Conservation (phyloP, 2,329 filamentous ascomycete genomes). For the Didymella arachidicola region DNA sequence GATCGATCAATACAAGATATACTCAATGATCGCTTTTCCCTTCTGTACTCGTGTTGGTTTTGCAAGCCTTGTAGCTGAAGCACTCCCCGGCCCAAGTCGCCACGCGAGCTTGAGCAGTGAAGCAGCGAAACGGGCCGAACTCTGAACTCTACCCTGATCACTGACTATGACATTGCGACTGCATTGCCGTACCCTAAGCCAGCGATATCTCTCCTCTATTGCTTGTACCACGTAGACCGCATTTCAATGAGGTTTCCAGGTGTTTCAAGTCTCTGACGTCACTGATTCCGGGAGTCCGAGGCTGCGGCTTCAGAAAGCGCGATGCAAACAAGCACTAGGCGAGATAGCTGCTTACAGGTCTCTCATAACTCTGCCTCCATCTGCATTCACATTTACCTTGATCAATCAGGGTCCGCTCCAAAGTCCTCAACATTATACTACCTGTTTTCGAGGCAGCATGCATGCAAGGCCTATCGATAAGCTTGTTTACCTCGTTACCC, state of each 20-base stretch:
- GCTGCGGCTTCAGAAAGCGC: slow-evolving; percentile 4
- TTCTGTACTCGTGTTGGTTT: background rate
- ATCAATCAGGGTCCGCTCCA: background rate
- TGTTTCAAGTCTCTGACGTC: slow-evolving; percentile 7
- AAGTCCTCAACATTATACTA: background rate
- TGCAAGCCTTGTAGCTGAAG: background rate
- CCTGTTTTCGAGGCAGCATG: background rate
- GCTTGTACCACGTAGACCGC: no score
- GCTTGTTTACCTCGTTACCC: slow-evolving; percentile 19
- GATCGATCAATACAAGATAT: slow-evolving; percentile 21
- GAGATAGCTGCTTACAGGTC: slow-evolving; percentile 8
- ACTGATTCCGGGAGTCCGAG: slow-evolving; percentile 9
- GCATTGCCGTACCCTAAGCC: background rate
- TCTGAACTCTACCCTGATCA: background rate
- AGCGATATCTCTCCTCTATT: background rate
- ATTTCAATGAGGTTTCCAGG: background rate
- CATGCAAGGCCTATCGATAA: slow-evolving; percentile 14
- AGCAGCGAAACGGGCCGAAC: slow-evolving; percentile 10
- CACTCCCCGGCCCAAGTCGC: background rate
- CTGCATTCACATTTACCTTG: background rate
- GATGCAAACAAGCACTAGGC: slow-evolving; percentile 15
- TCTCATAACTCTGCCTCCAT: background rate
- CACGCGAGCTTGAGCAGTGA: slow-evolving; percentile 7
- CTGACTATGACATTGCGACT: background rate
- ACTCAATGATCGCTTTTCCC: slow-evolving; percentile 1